Evolutionary conservation across 2,329 filamentous ascomycete genomes (phyloP).

Genomic region (Beauveria sp.): DNA sequence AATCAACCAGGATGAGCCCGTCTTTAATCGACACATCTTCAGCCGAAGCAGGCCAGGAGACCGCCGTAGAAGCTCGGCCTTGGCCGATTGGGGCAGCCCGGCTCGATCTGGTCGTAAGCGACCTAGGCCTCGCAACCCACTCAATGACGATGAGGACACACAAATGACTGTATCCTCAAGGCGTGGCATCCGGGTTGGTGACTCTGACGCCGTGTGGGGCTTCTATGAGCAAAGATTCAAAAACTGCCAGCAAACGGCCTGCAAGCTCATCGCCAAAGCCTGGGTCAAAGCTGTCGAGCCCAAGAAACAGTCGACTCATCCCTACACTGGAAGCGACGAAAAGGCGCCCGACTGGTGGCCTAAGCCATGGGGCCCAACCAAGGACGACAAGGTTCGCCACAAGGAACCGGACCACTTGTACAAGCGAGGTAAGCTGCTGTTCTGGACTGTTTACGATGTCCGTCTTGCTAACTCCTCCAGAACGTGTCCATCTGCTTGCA

Average conservation of each 20-base stretch:
- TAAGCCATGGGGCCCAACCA: conserved; percentile 41
- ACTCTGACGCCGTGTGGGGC: conserved; percentile 45
- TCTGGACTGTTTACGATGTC: neutral
- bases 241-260: conserved; percentile 61
- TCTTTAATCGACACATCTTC: conserved; percentile 20
- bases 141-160: conserved; percentile 34
- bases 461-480: conserved; percentile 27
- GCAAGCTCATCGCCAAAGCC: conserved; percentile 65
- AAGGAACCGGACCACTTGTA: conserved; percentile 68
- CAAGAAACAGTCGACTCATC: conserved; percentile 68
- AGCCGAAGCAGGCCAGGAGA: conserved; percentile 22
- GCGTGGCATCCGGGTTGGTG: conserved; percentile 43
- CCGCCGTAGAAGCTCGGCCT: conserved; percentile 24
- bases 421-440: conserved; percentile 50
- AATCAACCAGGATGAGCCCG: conserved; percentile 20
- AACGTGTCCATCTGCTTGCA: conserved; percentile 50
- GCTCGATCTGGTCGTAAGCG: conserved; percentile 23
- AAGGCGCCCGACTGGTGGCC: conserved; percentile 64
- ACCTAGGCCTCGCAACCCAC: conserved; percentile 27
- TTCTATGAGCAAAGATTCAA: conserved; percentile 57
- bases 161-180: conserved; percentile 33
- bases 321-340: conserved; percentile 59
- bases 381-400: conserved; percentile 52
- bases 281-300: conserved; percentile 71
- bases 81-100: conserved; percentile 26